Conservation (phyloP, 805 yeast genomes). For the Lipomyces orientalis region DNA sequence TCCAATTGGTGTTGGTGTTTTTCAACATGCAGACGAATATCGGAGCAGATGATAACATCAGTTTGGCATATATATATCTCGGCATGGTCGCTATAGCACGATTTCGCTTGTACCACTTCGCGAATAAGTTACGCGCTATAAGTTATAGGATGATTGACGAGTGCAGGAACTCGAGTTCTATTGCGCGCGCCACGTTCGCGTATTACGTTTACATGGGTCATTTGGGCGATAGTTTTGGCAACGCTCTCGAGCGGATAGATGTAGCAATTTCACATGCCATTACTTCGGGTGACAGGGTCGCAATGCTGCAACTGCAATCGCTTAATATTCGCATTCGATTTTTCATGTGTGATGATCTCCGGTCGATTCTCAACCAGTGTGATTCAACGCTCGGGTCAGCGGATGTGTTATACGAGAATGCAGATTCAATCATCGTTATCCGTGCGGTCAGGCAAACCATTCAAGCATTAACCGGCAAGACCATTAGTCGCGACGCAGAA, state of each 20-base stretch:
- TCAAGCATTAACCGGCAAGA: constrained; percentile 17
- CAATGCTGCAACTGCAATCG: constrained; percentile 28
- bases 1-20: constrained; percentile 9
- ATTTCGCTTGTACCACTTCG: constrained; percentile 25
- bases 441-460: constrained; percentile 18
- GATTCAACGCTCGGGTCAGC: constrained; percentile 3
- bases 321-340: constrained; percentile 18
- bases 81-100: constrained; percentile 30
- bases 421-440: constrained; percentile 21
- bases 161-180: constrained; percentile 10
- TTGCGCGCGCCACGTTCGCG: constrained; percentile 19
- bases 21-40: constrained; percentile 14
- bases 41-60: constrained; percentile 28
- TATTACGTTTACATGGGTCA: constrained; percentile 22
- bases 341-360: constrained; percentile 10
- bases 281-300: constrained; percentile 30
- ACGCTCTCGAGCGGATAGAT: not conserved
- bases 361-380: constrained; percentile 8
- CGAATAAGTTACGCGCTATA: constrained; percentile 13
- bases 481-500: constrained; percentile 9
- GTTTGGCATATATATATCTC: constrained; percentile 25
- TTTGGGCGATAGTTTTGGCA: constrained; percentile 3
- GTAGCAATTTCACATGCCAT: constrained; percentile 19
- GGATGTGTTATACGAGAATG: constrained; percentile 13
- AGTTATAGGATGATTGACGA: constrained; percentile 10